phyloP scores from a whole-genome alignment of 2,329 filamentous ascomycete species.

The Myrmaecium sp. region DNA sequence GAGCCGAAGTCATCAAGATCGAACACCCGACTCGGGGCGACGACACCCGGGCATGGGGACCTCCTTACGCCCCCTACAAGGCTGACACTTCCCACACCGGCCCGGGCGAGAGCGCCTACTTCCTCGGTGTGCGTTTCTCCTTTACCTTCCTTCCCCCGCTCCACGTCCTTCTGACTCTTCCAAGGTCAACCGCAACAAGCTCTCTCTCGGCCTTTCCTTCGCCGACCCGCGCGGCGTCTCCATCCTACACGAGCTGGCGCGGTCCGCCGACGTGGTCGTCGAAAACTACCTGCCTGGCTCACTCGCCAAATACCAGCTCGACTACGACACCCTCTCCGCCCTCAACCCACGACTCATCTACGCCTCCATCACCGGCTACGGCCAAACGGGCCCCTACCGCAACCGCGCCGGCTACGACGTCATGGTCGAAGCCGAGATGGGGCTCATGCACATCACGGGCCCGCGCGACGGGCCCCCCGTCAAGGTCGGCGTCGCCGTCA shows the following conservation, averaged over 20 bases:
- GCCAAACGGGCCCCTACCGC: slow-evolving; percentile 82
- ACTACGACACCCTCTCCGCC: slow-evolving; percentile 62
- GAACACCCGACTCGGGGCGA: slow-evolving; percentile 85
- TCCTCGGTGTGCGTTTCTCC: slow-evolving; percentile 52
- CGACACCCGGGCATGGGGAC: slow-evolving; percentile 91
- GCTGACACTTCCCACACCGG: slow-evolving; percentile 40
- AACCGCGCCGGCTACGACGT: slow-evolving; percentile 90
- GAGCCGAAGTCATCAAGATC: slow-evolving; percentile 92
- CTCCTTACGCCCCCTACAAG: slow-evolving; percentile 73
- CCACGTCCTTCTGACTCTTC: slow-evolving; percentile 3
- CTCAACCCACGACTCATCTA: slow-evolving; percentile 85
- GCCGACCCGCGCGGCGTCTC: slow-evolving; percentile 68
- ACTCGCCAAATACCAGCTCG: slow-evolving; percentile 78
- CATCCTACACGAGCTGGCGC: slow-evolving; percentile 70
- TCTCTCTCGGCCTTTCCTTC: slow-evolving; percentile 82
- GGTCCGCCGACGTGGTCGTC: slow-evolving; percentile 79
- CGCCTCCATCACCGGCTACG: slow-evolving; percentile 91
- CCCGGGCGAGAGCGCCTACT: slow-evolving; percentile 88
- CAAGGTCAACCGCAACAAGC: slow-evolving; percentile 93
- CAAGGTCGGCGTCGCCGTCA: slow-evolving; percentile 94
- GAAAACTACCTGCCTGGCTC: slow-evolving; percentile 92
- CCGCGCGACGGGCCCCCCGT: slow-evolving; percentile 75
- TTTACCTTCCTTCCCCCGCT: too few species aligned
- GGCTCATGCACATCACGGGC: slow-evolving; percentile 96
- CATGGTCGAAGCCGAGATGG: slow-evolving; percentile 98